Evolutionary conservation across 192 early-diverging fungal genomes (phyloP), one percentile per base, ranked within the genome.

Genomic region (Entomortierella lignicola): DNA sequence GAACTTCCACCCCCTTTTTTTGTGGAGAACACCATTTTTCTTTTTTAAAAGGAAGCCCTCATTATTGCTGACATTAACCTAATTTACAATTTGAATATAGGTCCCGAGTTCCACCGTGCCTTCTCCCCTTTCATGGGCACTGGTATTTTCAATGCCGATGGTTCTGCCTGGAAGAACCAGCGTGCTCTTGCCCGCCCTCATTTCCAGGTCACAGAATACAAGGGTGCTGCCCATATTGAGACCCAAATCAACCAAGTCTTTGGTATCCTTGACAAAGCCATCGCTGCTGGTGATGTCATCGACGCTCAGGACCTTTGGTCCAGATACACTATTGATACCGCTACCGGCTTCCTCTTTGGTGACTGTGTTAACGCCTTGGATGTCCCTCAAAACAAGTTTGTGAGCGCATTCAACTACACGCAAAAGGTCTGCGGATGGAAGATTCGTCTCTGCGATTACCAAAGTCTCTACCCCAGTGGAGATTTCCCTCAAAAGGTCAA

Each of bases 371-470:
- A 79, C 32, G 66, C 67, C 3, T 31, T 79, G 11, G 75, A 61
- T 56, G 66, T 79, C 1, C 75, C 75, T 43, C 75, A 79, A 53
- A 62, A 60, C 37, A 69, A 79, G 32, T 79, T 79, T 41, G 75
- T 79, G 23, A 47, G 29, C 5, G 75, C 75, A 13, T 79, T 79
- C 56, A 79, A 79, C 43, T 79, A 79, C 34, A 79, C 75, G 13
- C 75, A 79, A 66, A 79, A 79, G 62, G 56, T 79, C 44, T 79
- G 75, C 32, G 75, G 75, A 12, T 79, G 75, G 75, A 79, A 79
- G 67, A 69, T 79, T 26, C 75, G 75, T 61, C 51, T 70, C 39
- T 79, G 75, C 44, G 67, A 79, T 23, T 79, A 79, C 63, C 75
- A 79, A 50, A 27, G 29, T 29, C 18, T 79, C 0, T 48, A 70